Evolutionary conservation across 495 filamentous ascomycete genomes (phyloP).

Genomic region (Xylaria intraflava): DNA sequence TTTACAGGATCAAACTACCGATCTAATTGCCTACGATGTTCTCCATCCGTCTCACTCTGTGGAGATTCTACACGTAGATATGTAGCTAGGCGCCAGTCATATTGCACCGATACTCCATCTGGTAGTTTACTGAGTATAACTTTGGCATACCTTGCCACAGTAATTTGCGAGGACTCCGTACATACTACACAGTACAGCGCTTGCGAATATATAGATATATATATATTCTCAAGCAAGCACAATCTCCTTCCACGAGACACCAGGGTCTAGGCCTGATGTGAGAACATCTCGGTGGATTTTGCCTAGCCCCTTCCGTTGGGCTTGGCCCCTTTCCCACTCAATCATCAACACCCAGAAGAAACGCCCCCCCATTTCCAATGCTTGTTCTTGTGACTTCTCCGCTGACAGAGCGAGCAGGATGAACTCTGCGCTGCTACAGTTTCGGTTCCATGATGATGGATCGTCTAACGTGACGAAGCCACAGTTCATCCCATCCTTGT

Average conservation of each 20-base stretch:
- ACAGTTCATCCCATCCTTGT: background rate
- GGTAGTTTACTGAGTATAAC: too few relatives aligned
- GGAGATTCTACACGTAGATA: too few relatives aligned
- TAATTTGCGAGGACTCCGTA: too few relatives aligned
- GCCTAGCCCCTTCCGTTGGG: constrained; percentile 9
- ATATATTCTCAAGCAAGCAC: background rate
- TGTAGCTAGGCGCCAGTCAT: too few relatives aligned
- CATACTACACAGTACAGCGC: too few relatives aligned
- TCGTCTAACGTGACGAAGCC: constrained; percentile 10
- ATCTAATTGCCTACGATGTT: too few relatives aligned
- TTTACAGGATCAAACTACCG: too few relatives aligned
- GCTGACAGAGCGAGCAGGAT: constrained; percentile 7
- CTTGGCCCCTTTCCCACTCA: constrained; percentile 2
- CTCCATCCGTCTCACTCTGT: too few relatives aligned
- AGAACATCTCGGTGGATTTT: constrained; percentile 5
- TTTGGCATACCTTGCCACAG: too few relatives aligned
- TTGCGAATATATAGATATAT: too few relatives aligned
- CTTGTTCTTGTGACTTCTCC: constrained; percentile 1
- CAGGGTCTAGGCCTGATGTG: background rate
- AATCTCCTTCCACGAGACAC: constrained; percentile 10
- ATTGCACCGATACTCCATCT: too few relatives aligned
- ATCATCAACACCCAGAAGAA: constrained; percentile 12
- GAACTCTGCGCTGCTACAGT: background rate
- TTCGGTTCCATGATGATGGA: background rate
- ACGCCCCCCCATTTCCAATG: background rate